Evolutionary conservation across 2,329 filamentous ascomycete genomes (phyloP).

Genomic region (Meredithiella fracta): DNA sequence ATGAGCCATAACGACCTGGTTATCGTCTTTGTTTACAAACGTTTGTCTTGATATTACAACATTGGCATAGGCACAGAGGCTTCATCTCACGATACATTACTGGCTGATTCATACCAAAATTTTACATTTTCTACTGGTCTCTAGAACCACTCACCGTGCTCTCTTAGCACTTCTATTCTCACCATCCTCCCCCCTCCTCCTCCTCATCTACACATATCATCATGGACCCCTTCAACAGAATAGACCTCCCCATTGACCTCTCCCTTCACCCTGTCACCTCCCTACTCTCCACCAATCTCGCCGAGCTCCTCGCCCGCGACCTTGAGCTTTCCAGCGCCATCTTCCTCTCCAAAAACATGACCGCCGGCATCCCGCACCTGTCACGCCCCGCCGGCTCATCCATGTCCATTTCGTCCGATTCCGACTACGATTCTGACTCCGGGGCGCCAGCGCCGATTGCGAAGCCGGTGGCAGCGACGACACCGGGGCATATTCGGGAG

Average conservation of each 20-base stretch:
- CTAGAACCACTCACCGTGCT: not conserved
- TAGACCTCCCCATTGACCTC: conserved; percentile 3
- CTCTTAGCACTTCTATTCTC: too few relatives aligned
- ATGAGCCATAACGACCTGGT: not conserved
- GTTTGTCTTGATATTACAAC: not conserved
- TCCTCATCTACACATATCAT: not conserved
- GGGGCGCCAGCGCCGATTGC: conserved; percentile 3
- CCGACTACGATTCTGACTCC: conserved; percentile 5
- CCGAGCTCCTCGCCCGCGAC: conserved; percentile 39
- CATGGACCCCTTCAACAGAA: not conserved
- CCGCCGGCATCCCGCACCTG: conserved; percentile 29
- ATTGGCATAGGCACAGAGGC: not conserved
- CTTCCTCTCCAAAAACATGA: conserved; percentile 36
- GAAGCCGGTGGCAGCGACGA: not conserved
- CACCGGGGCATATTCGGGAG: too few relatives aligned
- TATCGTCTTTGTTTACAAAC: not conserved
- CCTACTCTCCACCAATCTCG: conserved; percentile 29
- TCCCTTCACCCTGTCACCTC: conserved; percentile 16
- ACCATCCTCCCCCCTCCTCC: too few relatives aligned
- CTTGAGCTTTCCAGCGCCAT: conserved; percentile 32
- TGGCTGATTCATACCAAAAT: not conserved
- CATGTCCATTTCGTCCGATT: not conserved
- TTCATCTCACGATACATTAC: not conserved
- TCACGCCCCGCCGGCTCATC: conserved; percentile 1
- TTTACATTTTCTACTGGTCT: not conserved